A percentile compares a stretch with the other conserved stretches of the same genome.
These are phyloP conservation scores for Aureobasidium sp. DNA, from an alignment of 2,329 filamentous ascomycete species.

Conservation along the genomic window DNA sequence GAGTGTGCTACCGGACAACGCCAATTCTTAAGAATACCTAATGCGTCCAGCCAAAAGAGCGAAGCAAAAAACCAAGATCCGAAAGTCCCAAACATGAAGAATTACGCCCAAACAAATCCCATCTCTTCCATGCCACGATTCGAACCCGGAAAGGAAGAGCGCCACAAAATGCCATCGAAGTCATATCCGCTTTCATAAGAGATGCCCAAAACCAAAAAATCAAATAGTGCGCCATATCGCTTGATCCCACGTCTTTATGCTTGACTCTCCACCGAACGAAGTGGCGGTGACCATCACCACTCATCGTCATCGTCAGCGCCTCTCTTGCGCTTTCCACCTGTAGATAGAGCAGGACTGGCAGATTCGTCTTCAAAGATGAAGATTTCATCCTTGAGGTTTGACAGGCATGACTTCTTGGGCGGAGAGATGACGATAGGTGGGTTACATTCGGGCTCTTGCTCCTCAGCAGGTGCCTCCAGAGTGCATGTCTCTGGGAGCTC, in stretches of 20 bases:
- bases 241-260: not conserved
- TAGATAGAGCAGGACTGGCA: conserved; percentile 3
- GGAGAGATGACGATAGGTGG: not conserved
- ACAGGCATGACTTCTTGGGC: not conserved
- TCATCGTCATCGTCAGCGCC: not conserved
- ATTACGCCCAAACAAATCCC: conserved; percentile 1
- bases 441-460: not conserved
- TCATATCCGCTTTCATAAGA: conserved; percentile 4
- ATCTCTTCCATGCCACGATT: conserved; percentile 2
- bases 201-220: not conserved
- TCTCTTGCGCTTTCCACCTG: conserved; percentile 9
- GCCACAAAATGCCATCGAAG: conserved; percentile 3
- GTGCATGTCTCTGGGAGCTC: conserved; percentile 16
- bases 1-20: not conserved
- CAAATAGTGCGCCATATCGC: not conserved
- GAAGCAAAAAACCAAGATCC: not conserved
- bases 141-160: not conserved
- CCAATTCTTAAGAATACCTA: not conserved
- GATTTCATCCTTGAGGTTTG: not conserved
- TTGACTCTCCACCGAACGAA: not conserved
- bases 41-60: not conserved
- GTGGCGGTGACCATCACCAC: not conserved
- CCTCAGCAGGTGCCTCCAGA: not conserved
- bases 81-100: not conserved
- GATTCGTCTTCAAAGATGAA: conserved; percentile 11